phyloP scores from a whole-genome alignment of 768 basidiomycete species.

The Leucosporidium creatinivorum region DNA sequence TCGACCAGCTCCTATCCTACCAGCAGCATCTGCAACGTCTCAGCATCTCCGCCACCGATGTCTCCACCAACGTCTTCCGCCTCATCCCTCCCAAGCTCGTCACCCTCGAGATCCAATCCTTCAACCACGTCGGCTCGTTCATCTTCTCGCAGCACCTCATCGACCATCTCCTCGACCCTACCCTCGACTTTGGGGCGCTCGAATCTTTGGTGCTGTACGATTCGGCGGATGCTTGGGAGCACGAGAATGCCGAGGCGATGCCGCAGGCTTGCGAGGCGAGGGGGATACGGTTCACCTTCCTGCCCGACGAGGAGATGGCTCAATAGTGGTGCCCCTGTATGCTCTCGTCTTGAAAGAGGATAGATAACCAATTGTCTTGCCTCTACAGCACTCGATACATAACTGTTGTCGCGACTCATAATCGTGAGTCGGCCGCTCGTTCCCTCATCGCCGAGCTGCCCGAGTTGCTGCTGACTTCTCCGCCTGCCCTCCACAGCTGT shows the following conservation, averaged over 20 bases:
- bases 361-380: too few species aligned
- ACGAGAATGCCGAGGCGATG: neutral
- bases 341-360: too few species aligned
- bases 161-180: neutral
- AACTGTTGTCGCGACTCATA: too few species aligned
- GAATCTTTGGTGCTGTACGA: neutral
- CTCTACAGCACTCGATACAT: too few species aligned
- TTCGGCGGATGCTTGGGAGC: neutral
- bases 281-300: neutral
- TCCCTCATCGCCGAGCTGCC: too few species aligned
- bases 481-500: too few species aligned
- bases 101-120: neutral
- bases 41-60: slow-evolving; percentile 8
- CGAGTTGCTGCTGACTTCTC: too few species aligned
- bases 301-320: too few species aligned
- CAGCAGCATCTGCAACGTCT: neutral
- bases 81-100: slow-evolving; percentile 5
- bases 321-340: too few species aligned
- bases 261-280: neutral
- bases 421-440: too few species aligned
- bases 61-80: slow-evolving; percentile 7
- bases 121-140: slow-evolving; percentile 9
- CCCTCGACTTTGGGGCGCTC: neutral
- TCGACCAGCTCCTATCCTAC: slow-evolving; percentile 9
- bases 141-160: neutral